Conservation (phyloP, 306 rosid genomes). For the Spatholobus suberectus region DNA sequence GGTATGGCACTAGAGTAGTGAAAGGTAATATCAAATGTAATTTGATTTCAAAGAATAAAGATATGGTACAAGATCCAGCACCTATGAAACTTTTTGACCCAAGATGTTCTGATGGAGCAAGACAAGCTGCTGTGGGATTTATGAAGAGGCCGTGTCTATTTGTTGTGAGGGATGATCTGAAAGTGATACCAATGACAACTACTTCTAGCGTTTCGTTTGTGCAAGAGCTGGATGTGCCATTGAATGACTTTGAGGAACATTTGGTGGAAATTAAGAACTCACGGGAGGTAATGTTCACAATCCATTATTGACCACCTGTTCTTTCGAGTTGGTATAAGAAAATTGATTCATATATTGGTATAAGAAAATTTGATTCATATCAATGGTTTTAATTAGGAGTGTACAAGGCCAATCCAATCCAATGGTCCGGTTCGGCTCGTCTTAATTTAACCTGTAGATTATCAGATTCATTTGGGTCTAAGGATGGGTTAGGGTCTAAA, state of each 20-base stretch:
- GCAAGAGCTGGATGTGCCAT: neutral
- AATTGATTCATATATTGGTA: no score
- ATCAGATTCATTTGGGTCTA: no score
- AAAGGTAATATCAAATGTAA: neutral
- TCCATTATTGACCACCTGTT: no score
- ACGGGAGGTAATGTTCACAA: neutral
- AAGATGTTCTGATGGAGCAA: neutral
- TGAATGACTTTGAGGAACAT: conserved; percentile 25
- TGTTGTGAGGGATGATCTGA: conserved; percentile 29
- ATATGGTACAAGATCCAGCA: neutral
- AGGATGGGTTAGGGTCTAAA: no score
- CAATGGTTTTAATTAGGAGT: no score
- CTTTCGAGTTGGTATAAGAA: no score
- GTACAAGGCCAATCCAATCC: no score
- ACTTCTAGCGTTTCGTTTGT: conserved; percentile 16
- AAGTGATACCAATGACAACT: neutral
- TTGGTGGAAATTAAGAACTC: neutral
- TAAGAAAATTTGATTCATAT: neutral
- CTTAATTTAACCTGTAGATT: no score
- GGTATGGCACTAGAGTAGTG: neutral
- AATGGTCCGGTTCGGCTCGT: no score
- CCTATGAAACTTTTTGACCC: conserved; percentile 19
- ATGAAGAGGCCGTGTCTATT: conserved; percentile 18
- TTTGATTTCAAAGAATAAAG: neutral
- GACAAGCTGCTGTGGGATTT: neutral